Conservation (phyloP, 2,329 filamentous ascomycete genomes). For the Phaeoacremonium minimum region DNA sequence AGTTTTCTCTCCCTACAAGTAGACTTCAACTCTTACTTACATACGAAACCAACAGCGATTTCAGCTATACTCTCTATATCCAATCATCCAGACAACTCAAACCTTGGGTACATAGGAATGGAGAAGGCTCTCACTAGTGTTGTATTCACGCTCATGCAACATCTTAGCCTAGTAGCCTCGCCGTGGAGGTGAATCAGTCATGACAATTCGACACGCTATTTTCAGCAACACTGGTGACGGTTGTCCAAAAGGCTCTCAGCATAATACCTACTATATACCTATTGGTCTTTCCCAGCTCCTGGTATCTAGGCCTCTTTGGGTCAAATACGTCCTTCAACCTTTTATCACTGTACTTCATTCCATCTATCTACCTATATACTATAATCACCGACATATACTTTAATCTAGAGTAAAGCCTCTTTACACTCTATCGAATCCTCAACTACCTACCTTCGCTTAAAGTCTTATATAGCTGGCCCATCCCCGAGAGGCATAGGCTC, state of each 20-base stretch:
- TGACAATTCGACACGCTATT: not conserved
- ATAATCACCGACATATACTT: not conserved
- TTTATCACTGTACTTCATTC: not conserved
- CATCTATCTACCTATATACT: not conserved
- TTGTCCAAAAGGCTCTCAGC: not conserved
- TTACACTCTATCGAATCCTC: not conserved
- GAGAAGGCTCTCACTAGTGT: not conserved
- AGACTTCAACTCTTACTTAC: not conserved
- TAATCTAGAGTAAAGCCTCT: not conserved
- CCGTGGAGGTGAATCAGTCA: not conserved
- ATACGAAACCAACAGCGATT: not conserved
- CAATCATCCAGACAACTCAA: not conserved
- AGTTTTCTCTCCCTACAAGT: not conserved
- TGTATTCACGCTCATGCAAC: not conserved
- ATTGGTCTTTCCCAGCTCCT: not conserved
- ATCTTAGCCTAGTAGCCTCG: not conserved
- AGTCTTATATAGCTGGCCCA: not conserved
- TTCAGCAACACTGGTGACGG: not conserved
- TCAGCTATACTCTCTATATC: not conserved
- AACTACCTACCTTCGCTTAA: not conserved
- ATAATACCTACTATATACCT: not conserved
- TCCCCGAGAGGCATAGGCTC: not conserved
- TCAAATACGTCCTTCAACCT: not conserved
- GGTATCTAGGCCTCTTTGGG: not conserved
- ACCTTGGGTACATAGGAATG: not conserved